Conservation (phyloP, 495 filamentous ascomycete species). For the Penicillium paxilli region DNA sequence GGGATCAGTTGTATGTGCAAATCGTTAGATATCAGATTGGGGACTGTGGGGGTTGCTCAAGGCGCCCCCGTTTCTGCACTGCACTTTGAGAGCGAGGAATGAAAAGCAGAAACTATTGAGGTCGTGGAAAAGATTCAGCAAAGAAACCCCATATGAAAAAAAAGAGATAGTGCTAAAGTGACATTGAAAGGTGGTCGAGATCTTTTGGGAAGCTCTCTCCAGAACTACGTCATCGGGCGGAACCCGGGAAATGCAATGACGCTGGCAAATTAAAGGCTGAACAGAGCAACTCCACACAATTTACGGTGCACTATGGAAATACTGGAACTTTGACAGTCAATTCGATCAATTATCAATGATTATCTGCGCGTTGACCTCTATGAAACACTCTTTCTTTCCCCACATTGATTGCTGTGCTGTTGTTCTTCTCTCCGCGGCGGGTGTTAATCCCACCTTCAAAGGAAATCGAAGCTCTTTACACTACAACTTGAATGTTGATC, state of each 20-base stretch:
- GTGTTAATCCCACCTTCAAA: constrained; percentile 7
- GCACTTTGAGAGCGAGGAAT: not conserved
- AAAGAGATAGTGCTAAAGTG: not conserved
- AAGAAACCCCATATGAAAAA: not conserved
- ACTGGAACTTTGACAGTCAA: too few relatives aligned
- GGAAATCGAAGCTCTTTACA: constrained; percentile 1
- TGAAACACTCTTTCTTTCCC: not conserved
- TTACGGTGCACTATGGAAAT: too few relatives aligned
- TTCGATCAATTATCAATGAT: too few relatives aligned
- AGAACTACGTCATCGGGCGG: constrained; percentile 23
- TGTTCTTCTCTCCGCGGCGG: not conserved
- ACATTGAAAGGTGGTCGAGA: not conserved
- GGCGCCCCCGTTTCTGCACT: constrained; percentile 1
- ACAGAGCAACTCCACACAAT: too few relatives aligned
- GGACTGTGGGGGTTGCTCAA: not conserved
- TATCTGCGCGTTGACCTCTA: constrained; percentile 1
- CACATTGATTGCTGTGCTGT: constrained; percentile 12
- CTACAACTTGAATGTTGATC: not conserved
- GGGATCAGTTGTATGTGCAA: not conserved
- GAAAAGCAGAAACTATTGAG: too few relatives aligned
- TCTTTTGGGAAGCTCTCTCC: constrained; percentile 8
- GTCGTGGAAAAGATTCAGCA: not conserved
- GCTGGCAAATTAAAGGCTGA: too few relatives aligned
- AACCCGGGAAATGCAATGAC: constrained; percentile 23
- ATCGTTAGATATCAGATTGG: not conserved